These are phyloP conservation scores for Papiliotrema fonsecae DNA, from an alignment of 1,284 basidiomycete species.

Conservation along the genomic window DNA sequence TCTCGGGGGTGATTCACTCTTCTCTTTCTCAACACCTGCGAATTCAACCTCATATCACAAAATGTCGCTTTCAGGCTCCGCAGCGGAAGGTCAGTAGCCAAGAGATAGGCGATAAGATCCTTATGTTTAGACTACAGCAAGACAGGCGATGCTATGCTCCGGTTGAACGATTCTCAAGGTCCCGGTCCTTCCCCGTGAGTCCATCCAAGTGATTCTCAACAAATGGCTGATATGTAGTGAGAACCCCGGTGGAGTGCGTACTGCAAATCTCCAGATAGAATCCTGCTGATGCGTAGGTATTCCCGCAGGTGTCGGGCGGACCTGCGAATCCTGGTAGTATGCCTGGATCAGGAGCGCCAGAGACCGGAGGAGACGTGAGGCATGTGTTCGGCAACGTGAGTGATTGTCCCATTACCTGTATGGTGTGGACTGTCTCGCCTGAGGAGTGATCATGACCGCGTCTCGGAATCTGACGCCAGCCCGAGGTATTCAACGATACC, in stretches of 20 bases:
- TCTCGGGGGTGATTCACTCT: too few species aligned
- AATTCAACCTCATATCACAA: too few species aligned
- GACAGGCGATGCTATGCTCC: slow-evolving; percentile 30
- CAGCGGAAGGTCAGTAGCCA: slow-evolving; percentile 16
- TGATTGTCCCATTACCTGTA: not conserved
- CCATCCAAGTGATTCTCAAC: not conserved
- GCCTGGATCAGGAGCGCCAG: slow-evolving; percentile 32
- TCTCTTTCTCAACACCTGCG: too few species aligned
- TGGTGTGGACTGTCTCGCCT: not conserved
- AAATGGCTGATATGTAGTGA: slow-evolving; percentile 12
- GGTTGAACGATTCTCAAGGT: slow-evolving; percentile 27
- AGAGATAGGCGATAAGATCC: not conserved
- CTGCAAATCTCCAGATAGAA: not conserved
- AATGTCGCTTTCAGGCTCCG: slow-evolving; percentile 31
- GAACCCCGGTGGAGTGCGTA: slow-evolving; percentile 34
- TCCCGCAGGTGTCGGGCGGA: slow-evolving; percentile 20
- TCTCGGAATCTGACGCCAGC: slow-evolving; percentile 14
- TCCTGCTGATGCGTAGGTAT: slow-evolving; percentile 18
- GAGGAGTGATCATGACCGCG: not conserved
- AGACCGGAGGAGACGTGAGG: slow-evolving; percentile 27
- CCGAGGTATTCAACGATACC: slow-evolving; percentile 33
- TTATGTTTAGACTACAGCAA: slow-evolving; percentile 20
- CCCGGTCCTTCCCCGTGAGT: slow-evolving; percentile 37
- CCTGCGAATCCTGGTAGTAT: slow-evolving; percentile 24
- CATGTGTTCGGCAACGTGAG: slow-evolving; percentile 36